Evolutionary conservation across 305 asterid species (phyloP).

Genomic region (Nicotiana rustica): DNA sequence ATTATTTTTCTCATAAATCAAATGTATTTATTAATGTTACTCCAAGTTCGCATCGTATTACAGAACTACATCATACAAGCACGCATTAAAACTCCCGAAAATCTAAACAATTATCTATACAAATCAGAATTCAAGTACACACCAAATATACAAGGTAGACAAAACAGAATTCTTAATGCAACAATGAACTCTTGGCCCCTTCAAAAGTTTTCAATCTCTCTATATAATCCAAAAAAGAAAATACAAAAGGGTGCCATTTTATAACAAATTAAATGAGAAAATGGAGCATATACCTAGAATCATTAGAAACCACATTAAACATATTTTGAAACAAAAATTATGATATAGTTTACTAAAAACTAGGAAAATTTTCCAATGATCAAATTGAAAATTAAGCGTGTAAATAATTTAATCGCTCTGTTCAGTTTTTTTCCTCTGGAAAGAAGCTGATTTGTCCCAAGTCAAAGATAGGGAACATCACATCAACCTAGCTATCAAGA

Average conservation of each 20-base stretch:
- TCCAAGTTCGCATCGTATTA: not conserved
- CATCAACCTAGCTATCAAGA: constrained; percentile 6
- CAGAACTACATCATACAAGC: constrained; percentile 9
- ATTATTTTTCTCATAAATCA: constrained; percentile 16
- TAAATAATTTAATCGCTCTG: not conserved
- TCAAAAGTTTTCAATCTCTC: not conserved
- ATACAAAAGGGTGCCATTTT: not conserved
- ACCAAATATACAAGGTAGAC: not conserved
- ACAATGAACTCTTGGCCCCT: not conserved
- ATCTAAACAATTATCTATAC: not conserved
- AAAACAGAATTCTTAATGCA: not conserved
- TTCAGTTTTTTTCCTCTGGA: not conserved
- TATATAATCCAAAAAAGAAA: not conserved
- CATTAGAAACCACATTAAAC: not conserved
- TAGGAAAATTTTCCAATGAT: not conserved
- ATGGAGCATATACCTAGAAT: not conserved
- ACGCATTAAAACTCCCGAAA: not conserved
- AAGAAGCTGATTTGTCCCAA: not conserved
- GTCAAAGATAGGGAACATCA: constrained; percentile 9
- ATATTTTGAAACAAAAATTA: not conserved
- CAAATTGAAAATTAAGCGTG: constrained; percentile 14
- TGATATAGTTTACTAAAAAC: not conserved
- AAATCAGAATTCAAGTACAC: not conserved
- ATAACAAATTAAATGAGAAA: not conserved
- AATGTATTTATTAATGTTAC: constrained; percentile 4